Base-by-base conservation (phyloP, 148 eudicot genomes). In the Persicaria maculosa region DNA sequence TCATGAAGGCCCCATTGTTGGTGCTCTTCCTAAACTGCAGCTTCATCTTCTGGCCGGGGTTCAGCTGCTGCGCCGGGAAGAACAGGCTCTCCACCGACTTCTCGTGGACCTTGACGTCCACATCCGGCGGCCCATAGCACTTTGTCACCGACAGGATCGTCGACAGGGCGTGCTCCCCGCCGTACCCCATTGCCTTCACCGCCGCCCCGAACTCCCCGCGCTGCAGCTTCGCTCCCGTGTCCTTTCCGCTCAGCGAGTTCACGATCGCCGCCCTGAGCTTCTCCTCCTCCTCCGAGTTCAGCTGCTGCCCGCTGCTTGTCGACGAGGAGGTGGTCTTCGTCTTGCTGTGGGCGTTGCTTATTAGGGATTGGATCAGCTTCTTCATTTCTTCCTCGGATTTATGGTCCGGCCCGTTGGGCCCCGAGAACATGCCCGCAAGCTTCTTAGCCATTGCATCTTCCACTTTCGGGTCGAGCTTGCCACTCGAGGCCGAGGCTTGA, bases 71-170 rank as follows among this genome's bases (percentile, higher is more conserved):
- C 14, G 69, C 69, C 12, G 36, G 6, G n/a, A 64, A 64, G 44
- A 64, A 64, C 69, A 64, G 25, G 69, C 44, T 64, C 45, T 64
- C 44, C 12, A 64, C 69, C 12, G 69, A 64, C 15, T 25, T 11
- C 15, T 64, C 69, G n/a, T 64, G 69, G n/a, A 25, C 44, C 45
- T 8, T 6, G 44, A 11, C 22, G 15, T 64, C 43, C 44, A 25
- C 14, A 12, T 64, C 36, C 10, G 69, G 69, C 3, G 16, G n/a
- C 8, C 47, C 71, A 16, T 3, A 11, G 20, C 47, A 68, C 71
- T 44, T 68, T 4, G 15, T n/a, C 7, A 68, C 47, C 4, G 45
- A 17, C 6, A 68, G 47, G 2, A 68, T 40, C 4, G 71, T 68
- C 19, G 71, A 68, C 47, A 17, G 36, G 20, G 71, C 71, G 11